phyloP scores from a whole-genome alignment of 2,329 filamentous ascomycete species.

The Ceratocystis huliohia region DNA sequence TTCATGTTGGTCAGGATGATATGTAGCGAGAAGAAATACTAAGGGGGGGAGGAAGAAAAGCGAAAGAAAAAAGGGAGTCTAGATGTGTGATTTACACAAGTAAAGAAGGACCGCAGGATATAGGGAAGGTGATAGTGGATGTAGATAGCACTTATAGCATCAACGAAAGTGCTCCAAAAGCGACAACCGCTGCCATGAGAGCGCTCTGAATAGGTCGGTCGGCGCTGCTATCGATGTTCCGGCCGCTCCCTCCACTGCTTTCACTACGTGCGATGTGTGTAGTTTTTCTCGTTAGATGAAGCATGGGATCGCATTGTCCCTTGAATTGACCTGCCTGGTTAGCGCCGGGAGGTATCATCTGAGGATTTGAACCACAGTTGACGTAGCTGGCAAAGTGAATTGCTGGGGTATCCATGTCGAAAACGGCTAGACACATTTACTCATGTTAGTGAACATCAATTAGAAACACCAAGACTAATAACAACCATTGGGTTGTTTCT shows the following conservation, averaged over 20 bases:
- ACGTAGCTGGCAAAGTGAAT: slow-evolving; percentile 25
- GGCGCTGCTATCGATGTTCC: slow-evolving; percentile 20
- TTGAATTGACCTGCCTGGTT: slow-evolving; percentile 23
- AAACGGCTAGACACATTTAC: slow-evolving; percentile 19
- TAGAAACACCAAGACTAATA: no score
- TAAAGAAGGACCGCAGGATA: neutral
- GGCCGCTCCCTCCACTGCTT: slow-evolving; percentile 13
- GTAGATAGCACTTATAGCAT: neutral
- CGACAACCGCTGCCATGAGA: slow-evolving; percentile 19
- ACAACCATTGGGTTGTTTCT: neutral
- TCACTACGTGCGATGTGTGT: slow-evolving; percentile 1
- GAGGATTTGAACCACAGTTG: slow-evolving; percentile 25
- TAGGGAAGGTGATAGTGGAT: neutral
- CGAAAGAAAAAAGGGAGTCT: neutral
- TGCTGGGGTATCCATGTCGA: slow-evolving; percentile 25
- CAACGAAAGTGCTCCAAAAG: slow-evolving; percentile 13
- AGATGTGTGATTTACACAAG: neutral
- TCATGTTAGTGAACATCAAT: neutral
- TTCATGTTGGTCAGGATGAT: neutral
- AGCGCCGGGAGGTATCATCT: slow-evolving; percentile 23
- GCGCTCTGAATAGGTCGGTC: slow-evolving; percentile 20
- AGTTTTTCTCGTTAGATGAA: neutral
- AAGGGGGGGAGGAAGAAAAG: neutral
- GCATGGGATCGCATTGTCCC: slow-evolving; percentile 22
- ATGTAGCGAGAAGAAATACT: slow-evolving; percentile 5